Evolutionary conservation across 495 filamentous ascomycete genomes (phyloP).

Genomic region (Tuber melanosporum): DNA sequence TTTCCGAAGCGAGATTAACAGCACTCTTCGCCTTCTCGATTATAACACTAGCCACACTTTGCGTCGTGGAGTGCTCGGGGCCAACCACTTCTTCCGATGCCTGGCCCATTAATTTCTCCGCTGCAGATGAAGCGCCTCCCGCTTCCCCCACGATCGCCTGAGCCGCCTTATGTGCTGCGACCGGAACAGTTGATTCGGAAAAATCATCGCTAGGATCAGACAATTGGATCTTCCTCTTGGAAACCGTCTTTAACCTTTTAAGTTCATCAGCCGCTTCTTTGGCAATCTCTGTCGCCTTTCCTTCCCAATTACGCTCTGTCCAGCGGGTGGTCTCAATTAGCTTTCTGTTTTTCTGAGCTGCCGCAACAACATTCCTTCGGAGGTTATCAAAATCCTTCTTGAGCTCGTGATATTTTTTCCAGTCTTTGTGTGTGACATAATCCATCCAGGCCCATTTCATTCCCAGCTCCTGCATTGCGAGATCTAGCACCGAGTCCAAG

Average conservation of each 20-base stretch:
- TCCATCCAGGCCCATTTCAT: conserved; percentile 98
- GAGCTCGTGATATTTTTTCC: conserved; percentile 81
- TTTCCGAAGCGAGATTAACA: conserved; percentile 14
- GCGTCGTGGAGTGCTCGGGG: conserved; percentile 9
- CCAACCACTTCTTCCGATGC: conserved; percentile 9
- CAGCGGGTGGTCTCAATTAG: conserved; percentile 63
- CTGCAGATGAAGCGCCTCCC: conserved; percentile 4
- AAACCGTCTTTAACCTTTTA: conserved; percentile 72
- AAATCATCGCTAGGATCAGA: conserved; percentile 73
- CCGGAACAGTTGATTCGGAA: conserved; percentile 45
- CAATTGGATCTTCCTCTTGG: conserved; percentile 74
- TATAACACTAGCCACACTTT: conserved; percentile 47
- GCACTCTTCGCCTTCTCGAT: conserved; percentile 44
- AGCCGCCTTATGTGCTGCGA: conserved; percentile 15
- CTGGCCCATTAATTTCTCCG: conserved; percentile 2
- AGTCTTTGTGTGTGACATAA: conserved; percentile 90
- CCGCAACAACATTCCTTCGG: conserved; percentile 67
- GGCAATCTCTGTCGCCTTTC: conserved; percentile 70
- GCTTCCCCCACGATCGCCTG: conserved; percentile 23
- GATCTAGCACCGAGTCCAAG: conserved; percentile 74
- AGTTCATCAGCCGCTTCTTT: conserved; percentile 78
- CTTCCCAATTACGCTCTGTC: conserved; percentile 60
- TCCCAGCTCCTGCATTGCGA: conserved; percentile 89
- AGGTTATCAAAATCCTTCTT: conserved; percentile 79
- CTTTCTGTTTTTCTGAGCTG: conserved; percentile 65